A percentile compares a stretch with the other conserved stretches of the same genome.
Conservation (phyloP, 1,284 basidiomycete genomes). For the Ceratorhiza oryzae-sativae region DNA sequence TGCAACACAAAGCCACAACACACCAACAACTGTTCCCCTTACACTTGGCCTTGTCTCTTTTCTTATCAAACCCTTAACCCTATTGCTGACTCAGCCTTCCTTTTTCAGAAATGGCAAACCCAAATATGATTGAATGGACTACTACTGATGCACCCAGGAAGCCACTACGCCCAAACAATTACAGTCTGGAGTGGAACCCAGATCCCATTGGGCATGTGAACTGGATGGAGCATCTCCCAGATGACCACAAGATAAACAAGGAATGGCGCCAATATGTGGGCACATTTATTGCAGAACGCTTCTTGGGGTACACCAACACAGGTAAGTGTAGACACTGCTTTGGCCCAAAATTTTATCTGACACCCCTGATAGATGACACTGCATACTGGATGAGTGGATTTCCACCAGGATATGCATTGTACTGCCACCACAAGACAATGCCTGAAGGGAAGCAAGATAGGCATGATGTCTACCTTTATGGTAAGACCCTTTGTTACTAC, state of each 20-base stretch:
- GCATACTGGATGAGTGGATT: conserved; percentile 3
- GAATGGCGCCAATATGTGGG: not conserved
- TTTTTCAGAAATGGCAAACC: not conserved
- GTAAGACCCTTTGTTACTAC: not conserved
- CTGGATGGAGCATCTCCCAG: not conserved
- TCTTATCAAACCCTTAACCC: too few species aligned
- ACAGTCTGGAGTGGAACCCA: not conserved
- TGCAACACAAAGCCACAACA: too few species aligned
- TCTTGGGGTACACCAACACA: not conserved
- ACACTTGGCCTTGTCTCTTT: too few species aligned
- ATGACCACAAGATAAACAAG: not conserved
- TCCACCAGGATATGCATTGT: conserved; percentile 8
- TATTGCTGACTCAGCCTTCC: not conserved
- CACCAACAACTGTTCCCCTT: too few species aligned
- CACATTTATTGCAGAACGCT: not conserved
- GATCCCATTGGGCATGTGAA: not conserved
- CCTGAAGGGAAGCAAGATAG: not conserved
- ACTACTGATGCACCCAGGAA: not conserved
- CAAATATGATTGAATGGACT: not conserved
- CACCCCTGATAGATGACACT: not conserved
- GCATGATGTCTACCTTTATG: conserved; percentile 16
- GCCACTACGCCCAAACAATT: not conserved
- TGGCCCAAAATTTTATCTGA: not conserved
- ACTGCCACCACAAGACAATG: not conserved
- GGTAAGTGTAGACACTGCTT: not conserved